phyloP scores from a whole-genome alignment of 2,329 filamentous ascomycete species.

The Pseudocercospora macadamiae region DNA sequence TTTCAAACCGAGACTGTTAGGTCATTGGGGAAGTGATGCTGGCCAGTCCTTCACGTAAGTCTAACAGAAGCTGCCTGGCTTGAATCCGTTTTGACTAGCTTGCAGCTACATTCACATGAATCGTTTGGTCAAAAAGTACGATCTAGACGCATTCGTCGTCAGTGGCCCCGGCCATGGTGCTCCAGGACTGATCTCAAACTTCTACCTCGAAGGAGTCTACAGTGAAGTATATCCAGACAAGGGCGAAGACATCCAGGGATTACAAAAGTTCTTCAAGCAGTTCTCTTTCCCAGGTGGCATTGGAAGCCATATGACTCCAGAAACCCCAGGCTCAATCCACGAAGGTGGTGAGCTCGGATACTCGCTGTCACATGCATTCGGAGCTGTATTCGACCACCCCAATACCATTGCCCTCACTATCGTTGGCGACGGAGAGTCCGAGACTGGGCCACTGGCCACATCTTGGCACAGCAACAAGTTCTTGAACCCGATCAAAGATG shows the following conservation, averaged over 20 bases:
- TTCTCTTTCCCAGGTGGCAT: slow-evolving; percentile 82
- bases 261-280: slow-evolving; percentile 78
- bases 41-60: slow-evolving; percentile 71
- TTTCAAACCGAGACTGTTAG: slow-evolving; percentile 72
- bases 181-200: slow-evolving; percentile 73
- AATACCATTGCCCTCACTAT: slow-evolving; percentile 75
- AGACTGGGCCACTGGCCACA: slow-evolving; percentile 77
- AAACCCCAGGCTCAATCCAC: slow-evolving; percentile 70
- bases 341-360: slow-evolving; percentile 84
- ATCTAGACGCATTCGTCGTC: slow-evolving; percentile 69
- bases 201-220: slow-evolving; percentile 77
- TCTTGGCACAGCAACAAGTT: slow-evolving; percentile 85
- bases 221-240: slow-evolving; percentile 77
- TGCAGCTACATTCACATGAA: slow-evolving; percentile 74
- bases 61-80: neutral
- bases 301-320: slow-evolving; percentile 71
- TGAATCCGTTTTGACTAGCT: slow-evolving; percentile 9
- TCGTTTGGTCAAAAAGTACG: slow-evolving; percentile 78
- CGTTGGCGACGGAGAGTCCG: slow-evolving; percentile 80
- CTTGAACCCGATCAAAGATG: slow-evolving; percentile 76
- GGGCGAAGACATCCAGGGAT: slow-evolving; percentile 67
- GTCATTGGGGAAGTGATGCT: slow-evolving; percentile 80
- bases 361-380: slow-evolving; percentile 77
- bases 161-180: slow-evolving; percentile 79
- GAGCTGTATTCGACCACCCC: slow-evolving; percentile 74